Conservation (phyloP, 306 rosid species). For the Aeschynomene evenia region DNA sequence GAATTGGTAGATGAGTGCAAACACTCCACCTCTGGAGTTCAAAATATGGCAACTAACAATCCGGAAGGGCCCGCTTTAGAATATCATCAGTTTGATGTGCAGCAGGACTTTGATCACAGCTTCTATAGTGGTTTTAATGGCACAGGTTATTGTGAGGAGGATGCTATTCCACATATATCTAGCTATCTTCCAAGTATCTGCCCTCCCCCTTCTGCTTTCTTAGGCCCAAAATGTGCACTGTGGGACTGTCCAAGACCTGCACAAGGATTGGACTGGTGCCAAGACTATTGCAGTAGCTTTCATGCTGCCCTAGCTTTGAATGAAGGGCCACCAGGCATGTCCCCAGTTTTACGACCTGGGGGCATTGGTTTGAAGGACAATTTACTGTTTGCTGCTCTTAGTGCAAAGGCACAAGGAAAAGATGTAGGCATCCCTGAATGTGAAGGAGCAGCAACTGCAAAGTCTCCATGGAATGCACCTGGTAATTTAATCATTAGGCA, state of each 20-base stretch:
- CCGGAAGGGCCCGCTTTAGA: constrained; percentile 69
- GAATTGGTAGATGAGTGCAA: constrained; percentile 69
- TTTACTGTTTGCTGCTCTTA: constrained; percentile 83
- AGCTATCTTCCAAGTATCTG: constrained; percentile 80
- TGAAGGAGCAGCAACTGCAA: constrained; percentile 98
- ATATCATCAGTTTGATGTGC: constrained; percentile 69
- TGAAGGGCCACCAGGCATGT: constrained; percentile 98
- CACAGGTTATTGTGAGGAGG: constrained; percentile 57
- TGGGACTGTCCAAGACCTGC: constrained; percentile 95
- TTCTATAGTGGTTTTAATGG: constrained; percentile 54
- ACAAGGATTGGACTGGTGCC: constrained; percentile 75
- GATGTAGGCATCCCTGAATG: constrained; percentile 97
- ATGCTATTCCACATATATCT: constrained; percentile 59
- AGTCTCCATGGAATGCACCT: constrained; percentile 99
- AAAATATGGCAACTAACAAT: constrained; percentile 49
- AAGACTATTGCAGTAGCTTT: constrained; percentile 92
- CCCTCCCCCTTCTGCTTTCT: constrained; percentile 95
- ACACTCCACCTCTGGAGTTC: constrained; percentile 57
- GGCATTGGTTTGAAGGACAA: constrained; percentile 94
- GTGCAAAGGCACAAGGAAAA: constrained; percentile 88
- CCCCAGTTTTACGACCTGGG: constrained; percentile 93
- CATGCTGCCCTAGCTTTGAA: constrained; percentile 88
- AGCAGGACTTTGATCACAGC: constrained; percentile 54
- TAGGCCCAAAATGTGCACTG: constrained; percentile 96
- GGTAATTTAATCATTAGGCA: constrained; percentile 50